Base-by-base conservation (phyloP, 352 stramenopile species). In the Phytophthora chlamydospora region DNA sequence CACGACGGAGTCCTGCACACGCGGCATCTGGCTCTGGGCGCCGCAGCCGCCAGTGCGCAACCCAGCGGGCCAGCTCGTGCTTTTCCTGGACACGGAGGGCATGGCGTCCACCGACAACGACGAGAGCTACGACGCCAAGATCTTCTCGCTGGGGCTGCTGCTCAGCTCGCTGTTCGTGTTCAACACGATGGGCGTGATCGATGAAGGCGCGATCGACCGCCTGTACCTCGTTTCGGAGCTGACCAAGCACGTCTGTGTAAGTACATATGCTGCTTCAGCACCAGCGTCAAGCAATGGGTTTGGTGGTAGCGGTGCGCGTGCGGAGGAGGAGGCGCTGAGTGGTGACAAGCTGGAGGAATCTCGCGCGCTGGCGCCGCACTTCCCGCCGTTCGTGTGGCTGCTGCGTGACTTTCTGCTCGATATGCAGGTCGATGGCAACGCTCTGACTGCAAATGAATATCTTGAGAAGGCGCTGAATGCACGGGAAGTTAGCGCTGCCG, bases 131-230 rank as follows among this genome's bases (percentile, higher is more conserved):
- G 87, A 95, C 62, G 85, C 87, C 63, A 92, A 95, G 67, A 94
- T 95, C 43, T 95, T 95, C 40, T 92, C 85, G 27, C 58, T 95
- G 10, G 87, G 83, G 12, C 40, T 95, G 42, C 69, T 95, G 29
- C 70, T 95, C 2, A 92, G 81, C 62, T 92, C 81, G 47, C 69
- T 93, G 0, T 94, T 96, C 43, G 83, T 96, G 24, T 91, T 93
- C 57, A 96, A 96, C 57, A 93, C 84, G 2, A 93, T 96, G 79
- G 87, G 87, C 29, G 87, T 96, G 54, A 94, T 96, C 61, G 87
- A 96, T 52, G 87, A 96, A 74, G 78, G 76, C 21, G 86, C 87
- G 13, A 93, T 96, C 48, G 87, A 96, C 64, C 71, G 84, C 13
- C 62, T 94, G 33, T 94, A 88, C 54, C 80, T 96, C 33, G 87